phyloP scores from a whole-genome alignment of 2,329 filamentous ascomycete genomes.

The Penicillium sp. region DNA sequence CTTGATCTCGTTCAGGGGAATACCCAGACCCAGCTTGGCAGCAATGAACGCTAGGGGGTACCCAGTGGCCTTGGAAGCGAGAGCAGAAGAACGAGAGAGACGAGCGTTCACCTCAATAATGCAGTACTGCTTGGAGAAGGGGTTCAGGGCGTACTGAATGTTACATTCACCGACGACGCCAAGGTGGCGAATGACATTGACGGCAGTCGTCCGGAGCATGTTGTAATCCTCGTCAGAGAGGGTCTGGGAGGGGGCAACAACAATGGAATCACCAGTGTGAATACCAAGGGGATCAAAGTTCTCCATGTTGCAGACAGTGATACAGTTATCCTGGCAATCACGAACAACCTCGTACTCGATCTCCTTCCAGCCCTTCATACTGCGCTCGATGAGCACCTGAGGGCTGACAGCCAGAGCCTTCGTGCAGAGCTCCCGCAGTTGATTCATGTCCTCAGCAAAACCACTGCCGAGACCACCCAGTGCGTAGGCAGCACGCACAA shows the following conservation, averaged over 20 bases:
- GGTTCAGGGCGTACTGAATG: conserved; percentile 96
- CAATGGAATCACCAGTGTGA: conserved; percentile 96
- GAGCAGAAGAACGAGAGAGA: conserved; percentile 88
- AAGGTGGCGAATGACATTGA: conserved; percentile 95
- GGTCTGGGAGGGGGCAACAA: conserved; percentile 95
- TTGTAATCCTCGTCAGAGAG: conserved; percentile 98
- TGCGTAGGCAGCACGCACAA: conserved; percentile 93
- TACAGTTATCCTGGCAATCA: conserved; percentile 94
- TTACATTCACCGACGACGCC: conserved; percentile 99
- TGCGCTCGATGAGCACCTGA: conserved; percentile 93
- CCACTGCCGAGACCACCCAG: conserved; percentile 93
- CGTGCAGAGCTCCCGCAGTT: conserved; percentile 84
- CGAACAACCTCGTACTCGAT: conserved; percentile 98
- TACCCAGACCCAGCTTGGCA: conserved; percentile 91
- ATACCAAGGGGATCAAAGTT: conserved; percentile 99
- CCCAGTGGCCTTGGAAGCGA: conserved; percentile 95
- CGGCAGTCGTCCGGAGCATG: conserved; percentile 94
- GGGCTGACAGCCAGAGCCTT: conserved; percentile 94
- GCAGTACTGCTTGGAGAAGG: conserved; percentile 93
- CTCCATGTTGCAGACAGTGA: conserved; percentile 99
- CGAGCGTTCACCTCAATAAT: conserved; percentile 99
- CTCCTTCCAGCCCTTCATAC: conserved; percentile 99
- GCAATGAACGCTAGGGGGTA: conserved; percentile 96
- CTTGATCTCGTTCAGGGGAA: conserved; percentile 92
- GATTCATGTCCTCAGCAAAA: conserved; percentile 82